Conservation (phyloP, 805 yeast species). For the Candida hungchunana region DNA sequence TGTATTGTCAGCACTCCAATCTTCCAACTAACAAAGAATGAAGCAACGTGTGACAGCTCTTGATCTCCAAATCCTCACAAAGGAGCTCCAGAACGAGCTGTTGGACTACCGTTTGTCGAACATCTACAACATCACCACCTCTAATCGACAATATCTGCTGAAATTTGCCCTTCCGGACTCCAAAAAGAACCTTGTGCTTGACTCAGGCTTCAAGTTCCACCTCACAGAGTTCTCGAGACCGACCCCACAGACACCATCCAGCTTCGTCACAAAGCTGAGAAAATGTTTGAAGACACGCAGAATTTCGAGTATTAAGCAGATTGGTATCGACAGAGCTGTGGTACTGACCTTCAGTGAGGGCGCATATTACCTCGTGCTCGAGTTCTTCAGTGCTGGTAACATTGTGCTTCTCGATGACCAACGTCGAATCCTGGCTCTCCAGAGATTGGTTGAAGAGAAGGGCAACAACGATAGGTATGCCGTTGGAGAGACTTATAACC, state of each 20-base stretch:
- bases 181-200: slow-evolving; percentile 69
- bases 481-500: slow-evolving; percentile 66
- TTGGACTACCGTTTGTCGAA: slow-evolving; percentile 73
- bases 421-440: slow-evolving; percentile 63
- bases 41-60: slow-evolving; percentile 84
- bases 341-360: slow-evolving; percentile 87
- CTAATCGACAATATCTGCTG: slow-evolving; percentile 66
- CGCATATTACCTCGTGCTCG: slow-evolving; percentile 68
- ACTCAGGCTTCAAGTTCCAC: slow-evolving; percentile 82
- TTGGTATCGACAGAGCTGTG: slow-evolving; percentile 76
- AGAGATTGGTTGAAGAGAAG: slow-evolving; percentile 73
- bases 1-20: no score
- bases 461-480: slow-evolving; percentile 61
- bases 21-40: not conserved
- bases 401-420: slow-evolving; percentile 71
- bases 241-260: slow-evolving; percentile 76
- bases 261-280: slow-evolving; percentile 79
- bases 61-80: slow-evolving; percentile 68
- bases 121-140: slow-evolving; percentile 73
- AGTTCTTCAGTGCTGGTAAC: slow-evolving; percentile 95
- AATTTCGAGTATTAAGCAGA: slow-evolving; percentile 65
- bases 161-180: slow-evolving; percentile 84
- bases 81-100: slow-evolving; percentile 57
- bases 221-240: slow-evolving; percentile 78
- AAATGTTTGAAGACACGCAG: slow-evolving; percentile 82